A percentile compares a stretch with the other conserved stretches of the same genome.
These are phyloP conservation scores for Fusarium tricinctum DNA, from an alignment of 2,329 filamentous ascomycete genomes.

Conservation along the genomic window DNA sequence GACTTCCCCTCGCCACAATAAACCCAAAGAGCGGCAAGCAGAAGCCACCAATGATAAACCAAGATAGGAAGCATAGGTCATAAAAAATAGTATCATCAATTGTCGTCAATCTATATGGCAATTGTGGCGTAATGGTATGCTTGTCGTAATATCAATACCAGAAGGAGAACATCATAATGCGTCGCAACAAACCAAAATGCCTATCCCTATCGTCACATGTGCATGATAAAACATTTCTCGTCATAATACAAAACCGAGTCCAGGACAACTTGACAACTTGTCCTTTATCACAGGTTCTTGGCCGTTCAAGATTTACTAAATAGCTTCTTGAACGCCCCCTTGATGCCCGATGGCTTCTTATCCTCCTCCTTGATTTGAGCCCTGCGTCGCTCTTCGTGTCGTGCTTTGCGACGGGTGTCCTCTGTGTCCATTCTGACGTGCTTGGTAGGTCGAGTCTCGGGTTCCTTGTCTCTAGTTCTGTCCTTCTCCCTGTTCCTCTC, in stretches of 20 bases:
- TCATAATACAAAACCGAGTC: constrained; percentile 42
- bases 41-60: constrained; percentile 3
- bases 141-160: constrained; percentile 33
- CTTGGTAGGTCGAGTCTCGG: constrained; percentile 36
- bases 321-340: constrained; percentile 52
- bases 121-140: constrained; percentile 26
- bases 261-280: constrained; percentile 25
- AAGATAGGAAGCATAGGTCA: constrained; percentile 4
- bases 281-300: constrained; percentile 21
- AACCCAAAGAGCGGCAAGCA: not conserved
- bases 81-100: constrained; percentile 15
- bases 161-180: constrained; percentile 24
- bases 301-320: constrained; percentile 45
- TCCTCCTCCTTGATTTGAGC: constrained; percentile 52
- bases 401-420: constrained; percentile 54
- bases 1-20: not conserved
- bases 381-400: constrained; percentile 52
- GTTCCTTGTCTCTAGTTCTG: constrained; percentile 20
- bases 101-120: constrained; percentile 32
- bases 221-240: constrained; percentile 42
- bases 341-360: constrained; percentile 52
- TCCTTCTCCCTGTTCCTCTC: constrained; percentile 31
- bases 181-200: constrained; percentile 26
- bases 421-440: constrained; percentile 52
- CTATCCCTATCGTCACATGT: constrained; percentile 46